A percentile compares a stretch with the other conserved stretches of the same genome.
These are phyloP conservation scores for Pythium guiyangense DNA, from an alignment of 352 stramenopile genomes.

Conservation along the genomic window DNA sequence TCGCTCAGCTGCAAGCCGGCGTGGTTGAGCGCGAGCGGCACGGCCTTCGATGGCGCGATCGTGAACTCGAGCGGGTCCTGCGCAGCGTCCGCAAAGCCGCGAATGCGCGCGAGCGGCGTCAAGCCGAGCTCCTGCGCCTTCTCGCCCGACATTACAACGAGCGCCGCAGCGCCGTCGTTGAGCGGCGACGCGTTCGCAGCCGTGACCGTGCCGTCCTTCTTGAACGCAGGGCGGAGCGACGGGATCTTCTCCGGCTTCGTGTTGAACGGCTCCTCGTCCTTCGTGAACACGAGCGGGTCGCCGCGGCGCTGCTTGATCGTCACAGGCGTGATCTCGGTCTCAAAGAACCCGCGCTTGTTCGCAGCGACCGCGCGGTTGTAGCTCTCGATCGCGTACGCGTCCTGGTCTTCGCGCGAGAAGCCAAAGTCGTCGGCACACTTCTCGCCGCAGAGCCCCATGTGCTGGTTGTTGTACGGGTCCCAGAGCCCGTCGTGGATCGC, in stretches of 20 bases:
- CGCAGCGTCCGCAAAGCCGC: slow-evolving; percentile 77
- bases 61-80: slow-evolving; percentile 95
- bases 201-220: slow-evolving; percentile 95
- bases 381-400: slow-evolving; percentile 92
- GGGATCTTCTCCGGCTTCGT: slow-evolving; percentile 91
- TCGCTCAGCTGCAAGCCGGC: slow-evolving; percentile 90
- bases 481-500: slow-evolving; percentile 96
- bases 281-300: slow-evolving; percentile 58
- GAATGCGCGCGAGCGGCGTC: slow-evolving; percentile 70
- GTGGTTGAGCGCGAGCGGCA: slow-evolving; percentile 90
- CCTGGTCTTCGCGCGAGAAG: slow-evolving; percentile 88
- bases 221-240: slow-evolving; percentile 91
- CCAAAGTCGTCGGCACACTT: slow-evolving; percentile 62
- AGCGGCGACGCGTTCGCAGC: slow-evolving; percentile 96
- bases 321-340: slow-evolving; percentile 90
- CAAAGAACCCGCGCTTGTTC: slow-evolving; percentile 84
- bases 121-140: slow-evolving; percentile 83
- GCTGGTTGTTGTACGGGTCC: slow-evolving; percentile 88
- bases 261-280: slow-evolving; percentile 92
- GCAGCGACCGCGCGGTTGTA: slow-evolving; percentile 84
- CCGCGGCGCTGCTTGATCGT: slow-evolving; percentile 66
- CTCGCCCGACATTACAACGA: slow-evolving; percentile 94
- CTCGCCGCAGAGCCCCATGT: slow-evolving; percentile 87
- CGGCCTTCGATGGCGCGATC: slow-evolving; percentile 92
- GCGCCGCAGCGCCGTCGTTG: slow-evolving; percentile 95